Percentiles rank a stretch among this genome's conserved stretches.
Conservation (phyloP, 306 rosid species). For the Vigna angularis region DNA sequence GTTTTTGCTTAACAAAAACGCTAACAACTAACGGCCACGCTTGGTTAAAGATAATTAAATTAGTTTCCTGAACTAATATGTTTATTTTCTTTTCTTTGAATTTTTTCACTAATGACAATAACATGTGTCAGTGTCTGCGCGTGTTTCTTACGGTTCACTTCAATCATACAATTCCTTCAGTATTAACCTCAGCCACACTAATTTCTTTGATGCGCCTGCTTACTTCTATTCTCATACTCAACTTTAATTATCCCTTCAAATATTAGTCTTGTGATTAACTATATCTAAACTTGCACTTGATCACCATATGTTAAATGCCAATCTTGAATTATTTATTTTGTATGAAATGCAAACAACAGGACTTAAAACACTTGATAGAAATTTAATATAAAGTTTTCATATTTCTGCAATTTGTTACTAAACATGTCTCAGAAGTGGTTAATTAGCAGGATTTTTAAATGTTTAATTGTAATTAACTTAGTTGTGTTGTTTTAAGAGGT, state of each 20-base stretch:
- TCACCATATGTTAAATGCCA: not conserved
- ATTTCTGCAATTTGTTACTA: too few relatives aligned
- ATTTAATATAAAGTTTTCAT: too few relatives aligned
- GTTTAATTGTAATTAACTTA: too few relatives aligned
- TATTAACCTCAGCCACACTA: not conserved
- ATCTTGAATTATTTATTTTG: not conserved
- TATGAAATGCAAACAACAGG: not conserved
- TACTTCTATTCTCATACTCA: slow-evolving; percentile 6
- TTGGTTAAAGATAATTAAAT: not conserved
- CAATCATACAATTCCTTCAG: not conserved
- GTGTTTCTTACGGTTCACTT: slow-evolving; percentile 45
- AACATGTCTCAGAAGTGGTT: too few relatives aligned
- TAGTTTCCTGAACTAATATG: slow-evolving; percentile 2
- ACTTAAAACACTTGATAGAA: too few relatives aligned
- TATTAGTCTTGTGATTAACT: not conserved
- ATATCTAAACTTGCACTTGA: not conserved
- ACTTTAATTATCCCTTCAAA: not conserved
- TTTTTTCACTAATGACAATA: not conserved
- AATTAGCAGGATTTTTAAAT: too few relatives aligned
- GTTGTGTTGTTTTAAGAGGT: too few relatives aligned
- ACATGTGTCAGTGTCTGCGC: slow-evolving; percentile 14
- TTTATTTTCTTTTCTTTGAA: not conserved
- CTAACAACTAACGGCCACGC: slow-evolving; percentile 31
- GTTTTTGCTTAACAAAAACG: slow-evolving; percentile 28
- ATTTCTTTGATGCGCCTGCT: slow-evolving; percentile 2